Base-by-base conservation (phyloP, 1,284 basidiomycete genomes). In the Heterobasidion annosum region DNA sequence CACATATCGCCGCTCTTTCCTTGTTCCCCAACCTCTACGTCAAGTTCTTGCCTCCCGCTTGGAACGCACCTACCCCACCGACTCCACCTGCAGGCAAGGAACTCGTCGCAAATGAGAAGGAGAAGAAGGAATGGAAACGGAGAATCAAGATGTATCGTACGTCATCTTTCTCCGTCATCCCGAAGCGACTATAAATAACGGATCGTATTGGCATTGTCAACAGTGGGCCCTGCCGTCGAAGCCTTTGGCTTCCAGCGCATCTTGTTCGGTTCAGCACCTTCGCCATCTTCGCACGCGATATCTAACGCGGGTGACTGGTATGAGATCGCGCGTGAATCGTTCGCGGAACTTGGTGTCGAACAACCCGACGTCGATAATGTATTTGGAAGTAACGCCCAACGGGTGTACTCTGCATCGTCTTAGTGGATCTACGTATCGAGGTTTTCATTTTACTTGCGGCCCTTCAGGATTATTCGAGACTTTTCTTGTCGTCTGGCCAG, bases 131-230 rank as follows among this genome's bases (percentile, higher is more conserved):
- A 68, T 88, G 81, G 84, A 90, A 88, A 68, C 76, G 85, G 51
- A 78, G 90, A 50, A 79, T 93, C 67, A 92, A 91, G 75, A 90
- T 93, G 81, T 95, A 91, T 70, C 73, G 91, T 94, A 67, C 70
- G 91, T 86, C 34, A 48, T 46, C 4, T 49, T 47, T 34, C 40
- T 49, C 9, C 5, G 10, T 16, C 3, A 8, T 33, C 18, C 34
- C 34, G 15, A 42, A 25, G 32, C 34, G 8, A 34, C 50, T 33
- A 47, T 19, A 9, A 44, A 10, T 25, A 13, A 18, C 18, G 8
- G n/a, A n/a, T 34, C 52, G 34, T 13, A 56, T 50, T 52, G 34
- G 48, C 48, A 34, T 59, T 43, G 54, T 48, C 47, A 57, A 16
- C 58, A 91, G 89, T 91, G 57, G 84, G 82, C 10, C 89, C 86